phyloP scores from a whole-genome alignment of 1,284 basidiomycete genomes.

The Malassezia brasiliensis region DNA sequence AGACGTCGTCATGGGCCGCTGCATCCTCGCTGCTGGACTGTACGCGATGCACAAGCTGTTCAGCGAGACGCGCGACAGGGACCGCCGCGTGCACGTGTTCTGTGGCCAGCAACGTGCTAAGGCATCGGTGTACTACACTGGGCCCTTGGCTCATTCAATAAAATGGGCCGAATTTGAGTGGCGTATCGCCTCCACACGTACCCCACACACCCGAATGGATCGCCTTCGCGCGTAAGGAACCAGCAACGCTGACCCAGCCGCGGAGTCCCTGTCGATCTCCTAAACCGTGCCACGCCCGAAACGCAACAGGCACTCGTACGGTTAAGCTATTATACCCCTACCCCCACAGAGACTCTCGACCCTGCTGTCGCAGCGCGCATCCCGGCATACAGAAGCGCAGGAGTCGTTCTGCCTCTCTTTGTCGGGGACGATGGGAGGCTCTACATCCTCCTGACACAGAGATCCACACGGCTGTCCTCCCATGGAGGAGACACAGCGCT shows the following conservation, averaged over 20 bases:
- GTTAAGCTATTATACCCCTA: background rate
- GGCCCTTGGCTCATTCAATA: too few relatives aligned
- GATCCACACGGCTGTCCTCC: conserved; percentile 23
- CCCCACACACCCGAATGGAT: background rate
- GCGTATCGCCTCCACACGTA: background rate
- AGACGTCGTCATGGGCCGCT: too few relatives aligned
- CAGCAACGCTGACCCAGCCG: background rate
- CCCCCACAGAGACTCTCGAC: background rate
- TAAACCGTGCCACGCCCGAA: background rate
- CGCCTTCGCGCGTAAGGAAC: background rate
- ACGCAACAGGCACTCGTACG: background rate
- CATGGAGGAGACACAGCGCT: conserved; percentile 45
- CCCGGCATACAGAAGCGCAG: conserved; percentile 39
- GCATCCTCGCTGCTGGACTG: too few relatives aligned
- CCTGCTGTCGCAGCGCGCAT: conserved; percentile 23
- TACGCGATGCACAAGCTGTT: too few relatives aligned
- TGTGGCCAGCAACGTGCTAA: too few relatives aligned
- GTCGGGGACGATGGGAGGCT: conserved; percentile 34
- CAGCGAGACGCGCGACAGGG: too few relatives aligned
- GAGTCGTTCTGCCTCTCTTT: conserved; percentile 36
- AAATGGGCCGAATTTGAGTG: too few relatives aligned
- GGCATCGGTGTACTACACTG: too few relatives aligned
- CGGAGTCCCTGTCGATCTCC: background rate
- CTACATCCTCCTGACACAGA: conserved; percentile 36
- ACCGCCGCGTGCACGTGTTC: too few relatives aligned